Conservation (phyloP, 108 stramenopile species). For the Aurantiochytrium sp. region DNA sequence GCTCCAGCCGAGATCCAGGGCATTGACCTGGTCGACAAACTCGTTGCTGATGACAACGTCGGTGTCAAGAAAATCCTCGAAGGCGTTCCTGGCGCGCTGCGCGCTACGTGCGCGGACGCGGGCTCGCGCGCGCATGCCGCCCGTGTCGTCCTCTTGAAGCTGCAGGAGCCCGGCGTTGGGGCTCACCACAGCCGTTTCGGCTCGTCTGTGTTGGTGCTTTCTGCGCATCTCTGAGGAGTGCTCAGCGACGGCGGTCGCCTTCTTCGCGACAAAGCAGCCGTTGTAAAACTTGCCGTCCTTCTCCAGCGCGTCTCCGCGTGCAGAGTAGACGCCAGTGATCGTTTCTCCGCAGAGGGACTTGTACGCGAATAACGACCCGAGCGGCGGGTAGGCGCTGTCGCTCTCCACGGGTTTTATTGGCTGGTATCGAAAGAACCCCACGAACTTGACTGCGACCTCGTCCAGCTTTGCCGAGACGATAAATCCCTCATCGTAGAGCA, state of each 20-base stretch:
- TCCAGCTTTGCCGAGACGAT: not conserved
- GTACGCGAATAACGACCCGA: not conserved
- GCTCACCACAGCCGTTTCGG: not conserved
- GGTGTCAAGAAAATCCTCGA: not conserved
- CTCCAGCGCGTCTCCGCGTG: not conserved
- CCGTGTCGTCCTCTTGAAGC: not conserved
- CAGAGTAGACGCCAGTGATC: not conserved
- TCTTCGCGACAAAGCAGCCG: not conserved
- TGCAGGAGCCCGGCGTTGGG: not conserved
- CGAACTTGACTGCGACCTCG: not conserved
- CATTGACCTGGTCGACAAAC: not conserved
- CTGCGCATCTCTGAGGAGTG: slow-evolving; percentile 19
- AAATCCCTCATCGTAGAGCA: slow-evolving; percentile 20
- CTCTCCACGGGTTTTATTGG: not conserved
- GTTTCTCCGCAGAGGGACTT: not conserved
- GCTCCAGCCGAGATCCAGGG: not conserved
- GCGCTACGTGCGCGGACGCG: not conserved
- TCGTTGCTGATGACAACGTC: not conserved
- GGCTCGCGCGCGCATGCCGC: not conserved
- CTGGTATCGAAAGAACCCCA: not conserved
- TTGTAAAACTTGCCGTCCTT: not conserved
- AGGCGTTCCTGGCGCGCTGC: not conserved
- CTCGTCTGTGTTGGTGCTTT: not conserved
- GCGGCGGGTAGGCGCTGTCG: not conserved
- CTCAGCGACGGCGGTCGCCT: not conserved